These are phyloP conservation scores for rapeseed (Brassica napus) DNA, from an alignment of 345 rosid genomes.

Conservation along the genomic window Da-Ae NC_063444.1:7467001-7467500, in stretches of 20 bases:
- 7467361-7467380: too few relatives aligned
- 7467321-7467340: not conserved
- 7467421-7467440: not conserved
- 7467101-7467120: conserved; percentile 46
- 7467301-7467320: not conserved
- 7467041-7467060: conserved; percentile 23
- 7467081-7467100: conserved; percentile 39
- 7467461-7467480: conserved; percentile 10
- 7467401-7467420: not conserved
- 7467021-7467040: conserved; percentile 26
- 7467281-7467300: conserved; percentile 12
- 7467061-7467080: conserved; percentile 35
- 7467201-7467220: conserved; percentile 18
- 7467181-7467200: conserved; percentile 30
- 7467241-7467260: not conserved
- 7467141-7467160: conserved; percentile 34
- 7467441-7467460: conserved; percentile 28
- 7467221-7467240: conserved; percentile 31
- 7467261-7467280: conserved; percentile 31
- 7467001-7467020: conserved; percentile 45
- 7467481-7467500: not conserved
- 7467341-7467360: too few relatives aligned
- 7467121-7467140: conserved; percentile 37
- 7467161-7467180: conserved; percentile 15
- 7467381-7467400: too few relatives aligned